Base-by-base conservation (phyloP, 202 grass and related monocot species). In the Cymbopogon flexuosus region DNA sequence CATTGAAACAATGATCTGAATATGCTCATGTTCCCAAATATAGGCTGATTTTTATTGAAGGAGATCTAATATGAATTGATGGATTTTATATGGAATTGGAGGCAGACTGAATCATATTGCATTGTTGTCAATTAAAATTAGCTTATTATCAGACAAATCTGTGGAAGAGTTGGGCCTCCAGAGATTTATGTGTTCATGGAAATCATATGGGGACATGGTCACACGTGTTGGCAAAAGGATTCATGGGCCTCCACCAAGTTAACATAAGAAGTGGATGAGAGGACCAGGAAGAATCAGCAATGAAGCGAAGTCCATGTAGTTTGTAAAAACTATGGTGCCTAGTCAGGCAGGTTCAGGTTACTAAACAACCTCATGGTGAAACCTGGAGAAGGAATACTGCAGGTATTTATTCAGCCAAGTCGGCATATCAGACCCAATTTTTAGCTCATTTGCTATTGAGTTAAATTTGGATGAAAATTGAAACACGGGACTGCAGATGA, bases 121-220 rank as follows among this genome's bases (percentile, higher is more conserved):
- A 65, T 33, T 60, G 2, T 8, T 1, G 4, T 49, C 24, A 61
- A 39, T 52, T 80, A 29, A 22, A 4, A 13, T 10, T 15, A 6
- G 23, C 1, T 15, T 68, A n/a, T 35, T 27, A 22, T 54, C 21
- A 27, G 5, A 3, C 11, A 70, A 34, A 76, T 27, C 30, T 64
- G 21, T 41, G 16, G 13, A 62, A 81, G 39, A 34, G 42, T 4
- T 58, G 62, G 83, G 81, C 11, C 14, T 36, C 36, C 82, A 19
- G 51, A 81, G 70, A 23, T 56, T 89, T 78, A 78, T 78, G 83
- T 76, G n/a, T 81, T 92, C 58, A 13, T 88, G 19, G 18, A n/a
- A 89, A 86, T 37, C 66, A 51, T 86, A 87, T 42, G 11, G 90
- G 47, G 85, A 84, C 49, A 81, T 86, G 83, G 88, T 81, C 54